A percentile compares a stretch with the other conserved stretches of the same genome.
phyloP scores from a whole-genome alignment of 108 stramenopile species.

The Parmales sp. region DNA sequence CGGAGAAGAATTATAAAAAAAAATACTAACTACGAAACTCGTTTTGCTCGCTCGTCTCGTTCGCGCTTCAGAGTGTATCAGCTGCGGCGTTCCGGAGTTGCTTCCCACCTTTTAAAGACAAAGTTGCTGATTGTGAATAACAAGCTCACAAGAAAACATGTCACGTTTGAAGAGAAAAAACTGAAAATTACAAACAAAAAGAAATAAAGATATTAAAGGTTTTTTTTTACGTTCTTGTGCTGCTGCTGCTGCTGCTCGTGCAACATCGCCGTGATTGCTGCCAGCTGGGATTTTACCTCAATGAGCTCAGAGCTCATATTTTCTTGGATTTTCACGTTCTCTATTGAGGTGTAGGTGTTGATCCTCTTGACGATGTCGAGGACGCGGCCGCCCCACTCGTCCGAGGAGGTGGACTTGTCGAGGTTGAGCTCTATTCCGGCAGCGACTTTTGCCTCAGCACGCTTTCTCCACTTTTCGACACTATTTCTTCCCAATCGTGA shows the following conservation, averaged over 20 bases:
- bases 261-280: too few relatives aligned
- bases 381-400: neutral
- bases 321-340: neutral
- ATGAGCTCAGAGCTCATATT: too few relatives aligned
- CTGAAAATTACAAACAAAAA: too few relatives aligned
- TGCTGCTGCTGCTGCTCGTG: too few relatives aligned
- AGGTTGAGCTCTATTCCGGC: neutral
- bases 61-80: too few relatives aligned
- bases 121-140: slow-evolving; percentile 56
- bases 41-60: too few relatives aligned
- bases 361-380: neutral
- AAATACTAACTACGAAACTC: too few relatives aligned
- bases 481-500: neutral
- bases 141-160: slow-evolving; percentile 25
- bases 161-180: slow-evolving; percentile 47
- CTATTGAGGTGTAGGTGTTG: neutral
- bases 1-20: too few relatives aligned
- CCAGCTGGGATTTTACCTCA: too few relatives aligned
- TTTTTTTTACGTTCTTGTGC: too few relatives aligned
- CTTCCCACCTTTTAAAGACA: slow-evolving; percentile 43
- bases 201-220: too few relatives aligned
- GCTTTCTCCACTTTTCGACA: neutral
- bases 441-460: too few relatives aligned
- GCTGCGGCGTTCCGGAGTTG: slow-evolving; percentile 41
- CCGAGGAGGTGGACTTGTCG: neutral